These are phyloP conservation scores for Neodidymelliopsis sp. DNA, from an alignment of 2,329 filamentous ascomycete species.

Conservation along the genomic window DNA sequence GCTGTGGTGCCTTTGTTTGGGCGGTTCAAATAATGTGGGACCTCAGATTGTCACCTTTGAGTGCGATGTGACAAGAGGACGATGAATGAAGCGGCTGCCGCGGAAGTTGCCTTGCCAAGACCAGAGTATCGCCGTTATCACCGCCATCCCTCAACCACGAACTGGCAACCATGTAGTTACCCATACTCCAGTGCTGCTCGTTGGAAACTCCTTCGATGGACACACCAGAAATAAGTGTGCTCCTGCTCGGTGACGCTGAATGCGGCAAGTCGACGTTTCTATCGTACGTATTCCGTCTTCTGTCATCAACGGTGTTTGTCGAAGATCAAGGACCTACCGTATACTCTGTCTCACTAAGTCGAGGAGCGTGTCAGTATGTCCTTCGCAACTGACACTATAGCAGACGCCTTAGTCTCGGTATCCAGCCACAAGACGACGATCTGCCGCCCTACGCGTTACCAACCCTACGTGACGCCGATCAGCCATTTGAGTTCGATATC, in stretches of 20 bases:
- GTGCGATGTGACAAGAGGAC: too few species aligned
- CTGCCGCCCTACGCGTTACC: constrained; percentile 50
- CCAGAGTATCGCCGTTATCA: constrained; percentile 17
- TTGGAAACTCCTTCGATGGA: constrained; percentile 27
- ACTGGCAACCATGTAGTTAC: constrained; percentile 24
- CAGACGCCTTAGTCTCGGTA: constrained; percentile 44
- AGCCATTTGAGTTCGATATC: constrained; percentile 67
- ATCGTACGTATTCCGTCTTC: constrained; percentile 57
- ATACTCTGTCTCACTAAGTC: neutral
- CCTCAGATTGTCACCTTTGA: too few species aligned
- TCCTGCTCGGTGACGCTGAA: constrained; percentile 65
- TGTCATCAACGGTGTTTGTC: neutral
- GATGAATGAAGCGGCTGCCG: too few species aligned
- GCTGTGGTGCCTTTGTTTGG: too few species aligned
- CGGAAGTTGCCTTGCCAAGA: too few species aligned
- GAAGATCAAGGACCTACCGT: neutral
- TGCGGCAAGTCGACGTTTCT: constrained; percentile 70
- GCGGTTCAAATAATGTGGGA: too few species aligned
- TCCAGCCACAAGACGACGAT: constrained; percentile 33
- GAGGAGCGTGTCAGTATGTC: too few species aligned
- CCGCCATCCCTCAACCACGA: neutral
- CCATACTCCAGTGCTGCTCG: constrained; percentile 7
- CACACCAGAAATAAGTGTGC: constrained; percentile 55
- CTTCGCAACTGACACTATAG: neutral
- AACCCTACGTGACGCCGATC: constrained; percentile 61